phyloP scores from a whole-genome alignment of 352 stramenopile genomes.

The Phytophthora agathidicida region DNA sequence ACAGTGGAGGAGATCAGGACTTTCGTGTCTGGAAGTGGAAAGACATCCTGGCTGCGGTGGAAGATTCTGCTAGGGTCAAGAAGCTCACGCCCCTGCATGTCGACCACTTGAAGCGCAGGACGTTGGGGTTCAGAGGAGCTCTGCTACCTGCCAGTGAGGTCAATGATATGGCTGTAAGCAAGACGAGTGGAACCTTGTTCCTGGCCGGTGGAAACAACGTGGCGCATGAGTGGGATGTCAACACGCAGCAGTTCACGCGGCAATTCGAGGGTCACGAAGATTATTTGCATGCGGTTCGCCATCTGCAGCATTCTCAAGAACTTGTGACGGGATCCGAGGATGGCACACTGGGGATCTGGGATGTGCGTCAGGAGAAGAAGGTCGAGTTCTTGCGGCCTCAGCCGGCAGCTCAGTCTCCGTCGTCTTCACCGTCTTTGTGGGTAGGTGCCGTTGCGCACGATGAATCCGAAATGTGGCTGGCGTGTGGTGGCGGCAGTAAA shows the following conservation, averaged over 20 bases:
- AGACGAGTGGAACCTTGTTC: constrained; percentile 45
- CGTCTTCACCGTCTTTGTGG: constrained; percentile 39
- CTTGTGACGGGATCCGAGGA: constrained; percentile 77
- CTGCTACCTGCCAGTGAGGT: constrained; percentile 67
- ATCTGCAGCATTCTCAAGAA: constrained; percentile 72
- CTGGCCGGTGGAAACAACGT: constrained; percentile 66
- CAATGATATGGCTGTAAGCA: constrained; percentile 65
- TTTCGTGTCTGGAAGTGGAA: constrained; percentile 81
- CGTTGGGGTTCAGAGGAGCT: constrained; percentile 64
- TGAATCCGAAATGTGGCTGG: constrained; percentile 77
- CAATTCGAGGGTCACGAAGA: constrained; percentile 62
- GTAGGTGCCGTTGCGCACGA: constrained; percentile 69
- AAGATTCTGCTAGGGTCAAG: constrained; percentile 21
- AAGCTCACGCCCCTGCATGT: constrained; percentile 51
- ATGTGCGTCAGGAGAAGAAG: constrained; percentile 54
- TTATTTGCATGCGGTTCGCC: constrained; percentile 69
- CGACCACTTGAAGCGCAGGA: constrained; percentile 55
- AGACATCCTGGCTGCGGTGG: constrained; percentile 56
- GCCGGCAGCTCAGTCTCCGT: constrained; percentile 17
- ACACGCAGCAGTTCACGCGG: constrained; percentile 54
- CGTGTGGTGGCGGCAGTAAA: constrained; percentile 59
- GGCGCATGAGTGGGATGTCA: constrained; percentile 69
- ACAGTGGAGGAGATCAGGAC: constrained; percentile 77
- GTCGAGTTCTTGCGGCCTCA: constrained; percentile 65
- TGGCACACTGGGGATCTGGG: constrained; percentile 77